Conservation (phyloP, 1,284 basidiomycete species). For the Inonotus hispidus region DNA sequence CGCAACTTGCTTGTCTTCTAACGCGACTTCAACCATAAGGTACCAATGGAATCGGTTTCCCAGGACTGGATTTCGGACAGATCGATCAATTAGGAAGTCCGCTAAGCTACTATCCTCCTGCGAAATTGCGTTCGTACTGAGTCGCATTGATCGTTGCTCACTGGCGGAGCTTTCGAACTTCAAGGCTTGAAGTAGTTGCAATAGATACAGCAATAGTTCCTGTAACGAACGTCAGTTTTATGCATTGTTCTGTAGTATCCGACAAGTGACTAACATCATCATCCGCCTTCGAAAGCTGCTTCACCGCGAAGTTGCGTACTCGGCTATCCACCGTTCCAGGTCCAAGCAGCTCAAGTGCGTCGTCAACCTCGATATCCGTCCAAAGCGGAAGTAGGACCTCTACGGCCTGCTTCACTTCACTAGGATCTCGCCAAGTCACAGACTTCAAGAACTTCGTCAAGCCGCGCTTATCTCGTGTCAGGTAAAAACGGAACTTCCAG, state of each 20-base stretch:
- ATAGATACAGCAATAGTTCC: slow-evolving; percentile 89
- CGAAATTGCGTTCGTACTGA: slow-evolving; percentile 65
- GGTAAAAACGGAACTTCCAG: slow-evolving; percentile 99
- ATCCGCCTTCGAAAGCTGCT: slow-evolving; percentile 85
- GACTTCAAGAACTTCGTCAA: slow-evolving; percentile 98
- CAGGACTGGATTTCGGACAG: slow-evolving; percentile 76
- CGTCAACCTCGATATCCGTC: slow-evolving; percentile 96
- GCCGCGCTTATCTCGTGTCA: slow-evolving; percentile 84
- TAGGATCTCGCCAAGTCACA: slow-evolving; percentile 94
- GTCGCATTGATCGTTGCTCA: slow-evolving; percentile 62
- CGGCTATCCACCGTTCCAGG: slow-evolving; percentile 87
- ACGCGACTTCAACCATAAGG: slow-evolving; percentile 85
- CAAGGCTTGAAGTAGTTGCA: slow-evolving; percentile 96
- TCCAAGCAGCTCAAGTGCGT: slow-evolving; percentile 92
- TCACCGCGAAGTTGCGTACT: slow-evolving; percentile 92
- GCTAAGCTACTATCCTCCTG: slow-evolving; percentile 83
- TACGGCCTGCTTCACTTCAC: slow-evolving; percentile 96
- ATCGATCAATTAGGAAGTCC: slow-evolving; percentile 86
- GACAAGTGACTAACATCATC: slow-evolving; percentile 64
- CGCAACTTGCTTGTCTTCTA: slow-evolving; percentile 76
- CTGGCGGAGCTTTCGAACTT: slow-evolving; percentile 85
- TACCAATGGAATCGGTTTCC: slow-evolving; percentile 98
- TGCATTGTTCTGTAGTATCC: background rate
- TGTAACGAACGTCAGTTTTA: slow-evolving; percentile 29
- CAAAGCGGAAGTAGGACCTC: slow-evolving; percentile 94